phyloP scores from a whole-genome alignment of 768 basidiomycete species.

The Megacollybia marginata region DNA sequence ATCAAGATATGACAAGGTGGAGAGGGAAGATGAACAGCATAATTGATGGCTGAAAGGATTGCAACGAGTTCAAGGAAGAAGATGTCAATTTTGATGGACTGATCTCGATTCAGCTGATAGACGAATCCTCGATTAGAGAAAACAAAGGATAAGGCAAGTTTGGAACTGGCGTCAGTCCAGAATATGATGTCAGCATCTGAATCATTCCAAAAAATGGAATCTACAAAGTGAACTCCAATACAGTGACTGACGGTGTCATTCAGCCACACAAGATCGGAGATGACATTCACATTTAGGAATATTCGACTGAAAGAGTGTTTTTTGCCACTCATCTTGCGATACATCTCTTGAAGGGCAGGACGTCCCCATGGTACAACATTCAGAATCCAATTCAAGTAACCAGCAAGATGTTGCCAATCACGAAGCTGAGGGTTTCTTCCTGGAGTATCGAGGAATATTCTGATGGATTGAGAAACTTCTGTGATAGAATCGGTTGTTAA shows the following conservation, averaged over 20 bases:
- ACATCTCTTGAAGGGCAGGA: no score
- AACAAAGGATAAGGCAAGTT: slow-evolving; percentile 6
- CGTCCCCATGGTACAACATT: no score
- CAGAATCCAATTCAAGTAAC: no score
- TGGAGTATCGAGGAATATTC: slow-evolving; percentile 4
- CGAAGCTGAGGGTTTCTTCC: slow-evolving; percentile 4
- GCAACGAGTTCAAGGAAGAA: slow-evolving; percentile 17
- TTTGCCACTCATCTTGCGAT: no score
- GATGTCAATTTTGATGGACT: slow-evolving; percentile 13
- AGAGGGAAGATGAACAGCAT: slow-evolving; percentile 3
- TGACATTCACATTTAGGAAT: no score
- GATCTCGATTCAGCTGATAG: no score
- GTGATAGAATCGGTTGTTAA: slow-evolving; percentile 9
- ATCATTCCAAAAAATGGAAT: slow-evolving; percentile 10
- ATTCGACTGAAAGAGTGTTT: no score
- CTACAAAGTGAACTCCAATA: no score
- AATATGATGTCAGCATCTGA: slow-evolving; percentile 11
- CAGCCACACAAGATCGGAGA: no score
- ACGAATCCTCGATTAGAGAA: no score
- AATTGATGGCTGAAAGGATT: slow-evolving; percentile 14
- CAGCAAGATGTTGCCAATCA: slow-evolving; percentile 13
- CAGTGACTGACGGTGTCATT: no score
- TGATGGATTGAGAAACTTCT: slow-evolving; percentile 15
- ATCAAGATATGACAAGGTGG: slow-evolving; percentile 12
- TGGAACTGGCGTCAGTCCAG: slow-evolving; percentile 17